Evolutionary conservation across 805 yeast species (phyloP).

Genomic region (Candida silvicultrix): DNA sequence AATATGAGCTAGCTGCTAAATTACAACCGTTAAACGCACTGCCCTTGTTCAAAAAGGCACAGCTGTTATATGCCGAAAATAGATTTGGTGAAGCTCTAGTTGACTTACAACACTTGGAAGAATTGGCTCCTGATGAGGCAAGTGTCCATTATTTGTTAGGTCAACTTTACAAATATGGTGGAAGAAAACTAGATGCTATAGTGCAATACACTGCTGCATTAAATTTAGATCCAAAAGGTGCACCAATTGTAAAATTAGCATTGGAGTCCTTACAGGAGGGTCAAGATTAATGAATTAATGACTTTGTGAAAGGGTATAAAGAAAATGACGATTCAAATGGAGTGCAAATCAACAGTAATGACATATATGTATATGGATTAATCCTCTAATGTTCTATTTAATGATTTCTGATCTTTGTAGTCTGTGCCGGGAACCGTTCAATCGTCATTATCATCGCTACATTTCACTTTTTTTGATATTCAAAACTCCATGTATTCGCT

Average conservation of each 20-base stretch:
- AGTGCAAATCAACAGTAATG: too few species aligned
- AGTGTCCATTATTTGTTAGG: conserved; percentile 88
- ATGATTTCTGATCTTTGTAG: too few species aligned
- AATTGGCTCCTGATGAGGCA: conserved; percentile 90
- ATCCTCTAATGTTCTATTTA: too few species aligned
- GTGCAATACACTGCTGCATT: conserved; percentile 83
- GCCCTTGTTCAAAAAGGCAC: conserved; percentile 86
- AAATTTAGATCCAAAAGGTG: conserved; percentile 89
- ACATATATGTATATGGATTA: too few species aligned
- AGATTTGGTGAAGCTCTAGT: conserved; percentile 65
- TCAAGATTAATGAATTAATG: not conserved
- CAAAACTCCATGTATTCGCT: too few species aligned
- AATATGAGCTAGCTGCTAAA: conserved; percentile 76
- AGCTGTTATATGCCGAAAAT: conserved; percentile 65
- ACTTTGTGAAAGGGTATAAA: not conserved
- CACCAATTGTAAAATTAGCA: conserved; percentile 79
- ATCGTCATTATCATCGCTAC: too few species aligned
- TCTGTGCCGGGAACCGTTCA: too few species aligned
- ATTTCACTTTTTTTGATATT: too few species aligned
- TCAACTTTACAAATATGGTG: conserved; percentile 71
- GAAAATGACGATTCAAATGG: not conserved
- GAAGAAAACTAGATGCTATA: conserved; percentile 71
- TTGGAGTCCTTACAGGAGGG: conserved; percentile 40
- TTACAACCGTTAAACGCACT: conserved; percentile 82
- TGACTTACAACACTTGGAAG: conserved; percentile 66